Evolutionary conservation across 805 yeast species (phyloP).

Genomic region (Lipomyces orientalis): DNA sequence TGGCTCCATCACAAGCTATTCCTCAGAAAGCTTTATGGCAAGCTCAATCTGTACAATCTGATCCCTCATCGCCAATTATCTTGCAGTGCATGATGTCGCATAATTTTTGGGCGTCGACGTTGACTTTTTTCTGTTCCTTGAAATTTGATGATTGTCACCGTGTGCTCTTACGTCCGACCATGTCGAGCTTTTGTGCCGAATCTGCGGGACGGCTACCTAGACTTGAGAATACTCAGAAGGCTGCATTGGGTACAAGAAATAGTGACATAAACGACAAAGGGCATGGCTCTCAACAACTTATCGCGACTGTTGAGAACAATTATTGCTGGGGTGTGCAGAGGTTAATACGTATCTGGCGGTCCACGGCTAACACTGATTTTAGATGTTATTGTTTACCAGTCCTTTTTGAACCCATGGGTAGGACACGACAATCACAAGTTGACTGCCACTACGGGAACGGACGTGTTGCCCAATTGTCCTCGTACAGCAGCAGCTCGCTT

Average conservation of each 20-base stretch:
- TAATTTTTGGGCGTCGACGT: not conserved
- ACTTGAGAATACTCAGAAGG: not conserved
- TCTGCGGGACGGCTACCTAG: not conserved
- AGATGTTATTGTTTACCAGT: not conserved
- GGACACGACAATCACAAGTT: not conserved
- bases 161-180: not conserved
- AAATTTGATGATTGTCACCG: not conserved
- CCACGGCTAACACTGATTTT: not conserved
- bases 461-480: not conserved
- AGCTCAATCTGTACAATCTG: not conserved
- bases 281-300: not conserved
- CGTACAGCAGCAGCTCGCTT: not conserved
- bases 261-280: not conserved
- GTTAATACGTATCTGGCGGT: not conserved
- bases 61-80: not conserved
- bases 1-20: not conserved
- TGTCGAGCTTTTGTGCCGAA: not conserved
- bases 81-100: not conserved
- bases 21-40: not conserved
- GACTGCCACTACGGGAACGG: not conserved
- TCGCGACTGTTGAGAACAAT: not conserved
- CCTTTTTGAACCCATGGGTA: not conserved
- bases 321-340: not conserved
- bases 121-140: not conserved
- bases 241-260: not conserved